phyloP scores from a whole-genome alignment of 2,329 filamentous ascomycete genomes.

The Colletotrichum tropicale region DNA sequence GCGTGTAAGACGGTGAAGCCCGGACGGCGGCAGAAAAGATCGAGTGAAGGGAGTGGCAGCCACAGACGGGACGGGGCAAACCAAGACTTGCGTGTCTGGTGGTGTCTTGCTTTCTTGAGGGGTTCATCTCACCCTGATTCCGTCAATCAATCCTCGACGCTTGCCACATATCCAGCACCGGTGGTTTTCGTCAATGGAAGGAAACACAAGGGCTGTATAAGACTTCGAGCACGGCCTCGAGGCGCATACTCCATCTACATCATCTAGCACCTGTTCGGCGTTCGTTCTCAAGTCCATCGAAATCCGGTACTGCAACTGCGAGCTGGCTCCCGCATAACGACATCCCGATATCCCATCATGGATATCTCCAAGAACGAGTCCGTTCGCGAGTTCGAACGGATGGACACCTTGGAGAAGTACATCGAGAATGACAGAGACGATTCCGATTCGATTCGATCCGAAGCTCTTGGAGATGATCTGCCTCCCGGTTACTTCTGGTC shows the following conservation, averaged over 20 bases:
- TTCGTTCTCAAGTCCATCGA: neutral
- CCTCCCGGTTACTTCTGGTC: conserved; percentile 41
- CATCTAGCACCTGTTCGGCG: neutral
- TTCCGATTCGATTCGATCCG: conserved; percentile 35
- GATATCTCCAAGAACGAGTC: conserved; percentile 23
- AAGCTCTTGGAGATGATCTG: conserved; percentile 37
- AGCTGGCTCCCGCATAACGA: conserved; percentile 6
- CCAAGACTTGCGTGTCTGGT: neutral
- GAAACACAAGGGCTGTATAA: neutral
- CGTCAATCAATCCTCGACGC: neutral
- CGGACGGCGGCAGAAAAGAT: neutral
- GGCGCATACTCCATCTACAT: neutral
- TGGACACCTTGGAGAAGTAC: conserved; percentile 1
- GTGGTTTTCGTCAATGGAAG: neutral
- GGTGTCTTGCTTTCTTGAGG: neutral
- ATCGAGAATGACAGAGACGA: conserved; percentile 26
- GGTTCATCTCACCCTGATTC: conserved; percentile 7
- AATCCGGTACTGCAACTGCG: neutral
- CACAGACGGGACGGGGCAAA: neutral
- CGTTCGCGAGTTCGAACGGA: conserved; percentile 5
- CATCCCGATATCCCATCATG: conserved; percentile 6
- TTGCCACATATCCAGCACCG: neutral
- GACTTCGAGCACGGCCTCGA: conserved; percentile 3
- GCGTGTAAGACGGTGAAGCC: neutral
- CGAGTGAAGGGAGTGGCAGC: neutral